Base-by-base conservation (phyloP, 2,329 filamentous ascomycete species). In the Clarireedia monteithiana region DNA sequence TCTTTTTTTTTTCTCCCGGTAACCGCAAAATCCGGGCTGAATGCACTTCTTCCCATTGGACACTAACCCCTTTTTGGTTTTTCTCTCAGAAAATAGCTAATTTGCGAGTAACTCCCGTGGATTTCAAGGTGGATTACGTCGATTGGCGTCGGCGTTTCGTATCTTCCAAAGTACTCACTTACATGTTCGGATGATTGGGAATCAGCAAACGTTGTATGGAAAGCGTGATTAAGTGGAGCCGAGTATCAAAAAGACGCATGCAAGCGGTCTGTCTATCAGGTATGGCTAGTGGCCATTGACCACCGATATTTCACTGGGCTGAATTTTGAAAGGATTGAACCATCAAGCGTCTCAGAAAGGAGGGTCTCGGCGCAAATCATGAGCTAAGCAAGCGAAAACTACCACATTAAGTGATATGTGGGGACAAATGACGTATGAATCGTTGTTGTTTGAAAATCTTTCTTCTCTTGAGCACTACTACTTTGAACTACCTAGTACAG, bases 91-190 rank as follows among this genome's bases (percentile, higher is more conserved):
- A 23, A 23, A 44, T 44, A 9, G 23, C 23, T 27, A 54, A 44
- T 50, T 50, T 54, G 36, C 52, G 52, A 44, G 23, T 42, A 49
- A 50, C 42, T 50, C 23, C 46, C 24, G 52, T 36, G 52, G 9
- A 40, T 55, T 36, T 10, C 24, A 27, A 34, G 17, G 40, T 24
- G 17, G 27, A 10, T 24, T 40, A 36, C 40, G 40, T 20, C 34
- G 17, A 50, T 50, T 55, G 36, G 36, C 12, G 15, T 55, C 15
- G 45, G 40, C 23, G 14, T 50, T 50, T 44, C 23, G 45, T n/a
- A 36, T 12, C 12, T 40, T 9, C 36, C 23, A 36, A n/a, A 23
- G 17, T 24, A 44, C 17, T 9, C 20, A 17, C 10, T 40, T 23
- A 20, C 17, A 44, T 12, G 20, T 20, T 20, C 23, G 20, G n/a